Conservation (phyloP, 164 flowering plant species). For the Nymphaea colorata region DNA sequence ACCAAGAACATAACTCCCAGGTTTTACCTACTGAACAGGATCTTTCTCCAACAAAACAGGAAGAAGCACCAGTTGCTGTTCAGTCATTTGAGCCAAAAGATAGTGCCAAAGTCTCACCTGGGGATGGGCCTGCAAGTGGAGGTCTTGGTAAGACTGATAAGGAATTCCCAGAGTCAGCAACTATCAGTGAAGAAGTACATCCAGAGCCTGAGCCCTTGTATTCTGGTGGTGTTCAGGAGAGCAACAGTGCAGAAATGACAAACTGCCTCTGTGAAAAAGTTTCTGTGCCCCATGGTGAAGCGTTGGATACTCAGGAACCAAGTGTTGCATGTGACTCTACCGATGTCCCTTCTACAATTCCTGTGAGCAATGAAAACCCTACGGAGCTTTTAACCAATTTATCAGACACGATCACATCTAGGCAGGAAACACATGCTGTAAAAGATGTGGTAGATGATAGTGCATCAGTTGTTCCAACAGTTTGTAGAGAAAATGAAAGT, state of each 20-base stretch:
- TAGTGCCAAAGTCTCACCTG: slow-evolving; percentile 11
- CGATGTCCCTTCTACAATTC: slow-evolving; percentile 12
- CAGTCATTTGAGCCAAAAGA: slow-evolving; percentile 16
- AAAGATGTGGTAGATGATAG: slow-evolving; percentile 21
- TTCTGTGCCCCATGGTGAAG: slow-evolving; percentile 18
- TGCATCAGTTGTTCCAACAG: slow-evolving; percentile 12
- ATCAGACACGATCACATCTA: slow-evolving; percentile 11
- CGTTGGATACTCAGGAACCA: not conserved
- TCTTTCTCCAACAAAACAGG: slow-evolving; percentile 13
- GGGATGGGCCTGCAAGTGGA: slow-evolving; percentile 11
- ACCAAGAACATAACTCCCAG: not conserved
- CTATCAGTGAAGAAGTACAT: not conserved
- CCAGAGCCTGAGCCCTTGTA: slow-evolving; percentile 14
- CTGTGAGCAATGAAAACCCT: slow-evolving; percentile 19
- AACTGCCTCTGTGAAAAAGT: slow-evolving; percentile 16
- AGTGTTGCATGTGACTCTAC: slow-evolving; percentile 12
- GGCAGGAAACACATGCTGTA: slow-evolving; percentile 16
- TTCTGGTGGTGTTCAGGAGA: slow-evolving; percentile 16
- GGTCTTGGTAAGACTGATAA: not conserved
- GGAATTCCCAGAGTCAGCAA: not conserved
- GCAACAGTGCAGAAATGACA: slow-evolving; percentile 14
- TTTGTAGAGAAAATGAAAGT: slow-evolving; percentile 15
- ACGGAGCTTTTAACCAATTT: slow-evolving; percentile 11
- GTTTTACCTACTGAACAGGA: slow-evolving; percentile 10
- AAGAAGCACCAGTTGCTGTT: slow-evolving; percentile 18